Evolutionary conservation across 495 filamentous ascomycete genomes (phyloP).

Genomic region (Aspergillus ostianus): DNA sequence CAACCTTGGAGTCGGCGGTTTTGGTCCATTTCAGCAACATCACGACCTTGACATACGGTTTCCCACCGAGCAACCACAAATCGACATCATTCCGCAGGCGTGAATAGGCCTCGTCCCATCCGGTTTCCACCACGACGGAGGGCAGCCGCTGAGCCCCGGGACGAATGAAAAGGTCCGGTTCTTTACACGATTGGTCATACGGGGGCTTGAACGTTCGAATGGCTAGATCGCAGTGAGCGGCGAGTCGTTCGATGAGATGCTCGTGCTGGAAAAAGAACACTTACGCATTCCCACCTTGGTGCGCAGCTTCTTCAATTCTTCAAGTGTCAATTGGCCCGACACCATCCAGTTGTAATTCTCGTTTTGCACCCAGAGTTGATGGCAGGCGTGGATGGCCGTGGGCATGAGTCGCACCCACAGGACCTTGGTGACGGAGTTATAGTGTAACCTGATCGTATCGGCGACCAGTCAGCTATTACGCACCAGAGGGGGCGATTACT

Average conservation of each 20-base stretch:
- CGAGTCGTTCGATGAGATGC: too few relatives aligned
- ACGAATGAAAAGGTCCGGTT: slow-evolving; percentile 4
- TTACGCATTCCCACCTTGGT: slow-evolving; percentile 7
- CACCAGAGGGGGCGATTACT: neutral
- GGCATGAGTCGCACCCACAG: slow-evolving; percentile 6
- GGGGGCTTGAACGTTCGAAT: slow-evolving; percentile 1
- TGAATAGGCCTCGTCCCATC: slow-evolving; percentile 1
- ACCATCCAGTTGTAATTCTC: slow-evolving; percentile 1
- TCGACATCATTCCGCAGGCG: slow-evolving; percentile 1
- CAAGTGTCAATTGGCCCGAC: neutral
- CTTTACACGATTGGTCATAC: slow-evolving; percentile 2
- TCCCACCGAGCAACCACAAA: slow-evolving; percentile 24
- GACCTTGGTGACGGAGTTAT: slow-evolving; percentile 8
- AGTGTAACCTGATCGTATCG: slow-evolving; percentile 2
- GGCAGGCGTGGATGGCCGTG: slow-evolving; percentile 1
- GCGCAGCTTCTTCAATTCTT: neutral
- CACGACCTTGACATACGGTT: slow-evolving; percentile 28
- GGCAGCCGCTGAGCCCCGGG: neutral
- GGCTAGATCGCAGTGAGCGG: neutral
- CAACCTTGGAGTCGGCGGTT: neutral
- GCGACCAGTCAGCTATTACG: neutral
- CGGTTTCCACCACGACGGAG: slow-evolving; percentile 5
- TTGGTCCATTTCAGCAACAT: slow-evolving; percentile 11
- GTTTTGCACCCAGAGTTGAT: slow-evolving; percentile 4
- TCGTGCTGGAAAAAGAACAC: neutral